Evolutionary conservation across 805 yeast species (phyloP), one percentile per base, ranked within the genome.

Genomic region (Candida easanensis): DNA sequence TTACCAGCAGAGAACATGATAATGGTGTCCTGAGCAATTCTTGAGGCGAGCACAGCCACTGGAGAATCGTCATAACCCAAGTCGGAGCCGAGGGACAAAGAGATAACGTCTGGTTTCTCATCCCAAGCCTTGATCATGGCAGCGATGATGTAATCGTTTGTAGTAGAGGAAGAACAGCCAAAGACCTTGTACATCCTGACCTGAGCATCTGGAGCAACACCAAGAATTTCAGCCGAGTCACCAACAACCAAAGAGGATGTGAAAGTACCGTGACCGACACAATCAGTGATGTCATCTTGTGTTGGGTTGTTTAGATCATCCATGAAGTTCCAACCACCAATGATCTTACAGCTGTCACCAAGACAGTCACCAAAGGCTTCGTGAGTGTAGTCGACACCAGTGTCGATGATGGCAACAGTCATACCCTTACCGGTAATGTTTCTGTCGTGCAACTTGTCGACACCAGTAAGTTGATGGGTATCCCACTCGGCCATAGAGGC

Each of bases 201-300:
- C 22, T 44, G 39, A n/a, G 54, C 46, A 21, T 27, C 45, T 33
- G 51, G 51, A 28, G 54, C 52, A 37, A 45, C 54, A 43, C 52
- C 54, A 8, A 7, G 7, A 3, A 42, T 3, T 3, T 33, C 23
- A 9, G 39, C 36, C 19, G 44, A 34, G 14, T 45, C 26, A 17
- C 45, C 47, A 26, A 48, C 28, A 27, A 48, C 48, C 26, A 50
- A 33, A 17, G 52, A 48, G 13, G 52, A 42, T 15, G 48, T 51
- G 33, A 48, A 50, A 5, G 52, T 48, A 41, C 54, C 52, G 27
- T 50, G 54, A 17, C 54, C 54, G 8, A 30, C 42, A 45, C 52
- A 48, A 39, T 50, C 54, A 42, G 39, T 42, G 32, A 48, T 46
- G 15, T 48, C 48, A 16, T 16, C 13, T 11, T 44, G 10, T 8